Evolutionary conservation across 306 rosid genomes (phyloP).

Genomic region (Prunus mira): DNA sequence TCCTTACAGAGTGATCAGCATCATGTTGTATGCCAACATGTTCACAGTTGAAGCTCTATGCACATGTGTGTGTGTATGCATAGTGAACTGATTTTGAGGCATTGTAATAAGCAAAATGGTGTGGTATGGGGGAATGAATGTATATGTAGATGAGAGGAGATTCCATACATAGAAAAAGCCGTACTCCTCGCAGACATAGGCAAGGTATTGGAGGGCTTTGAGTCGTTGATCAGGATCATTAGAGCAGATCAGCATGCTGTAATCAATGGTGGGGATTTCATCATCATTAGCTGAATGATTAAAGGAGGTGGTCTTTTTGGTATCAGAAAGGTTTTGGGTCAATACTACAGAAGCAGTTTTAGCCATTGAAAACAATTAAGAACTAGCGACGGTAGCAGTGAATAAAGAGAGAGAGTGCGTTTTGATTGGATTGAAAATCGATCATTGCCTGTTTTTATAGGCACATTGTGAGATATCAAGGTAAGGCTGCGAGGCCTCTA

Average conservation of each 20-base stretch:
- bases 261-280: conserved; percentile 22
- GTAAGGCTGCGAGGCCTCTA: background rate
- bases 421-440: background rate
- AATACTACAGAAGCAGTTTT: background rate
- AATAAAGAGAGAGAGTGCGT: background rate
- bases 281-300: background rate
- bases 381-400: background rate
- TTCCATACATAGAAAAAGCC: conserved; percentile 20
- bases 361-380: background rate
- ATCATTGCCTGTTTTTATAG: background rate
- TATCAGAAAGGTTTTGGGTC: background rate
- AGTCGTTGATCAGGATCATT: background rate
- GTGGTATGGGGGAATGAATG: too few species aligned
- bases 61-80: background rate
- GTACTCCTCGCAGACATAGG: conserved; percentile 11
- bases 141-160: background rate
- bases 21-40: too few species aligned
- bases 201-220: conserved; percentile 2
- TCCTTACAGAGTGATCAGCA: too few species aligned
- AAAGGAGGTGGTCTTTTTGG: background rate
- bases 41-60: background rate
- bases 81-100: too few species aligned
- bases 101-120: too few species aligned
- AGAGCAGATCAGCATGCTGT: conserved; percentile 9
- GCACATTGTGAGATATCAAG: too few species aligned